Evolutionary conservation across 139 green algal species (phyloP), one percentile per base, ranked within the genome.

Genomic region (Micromonas pusilla): DNA sequence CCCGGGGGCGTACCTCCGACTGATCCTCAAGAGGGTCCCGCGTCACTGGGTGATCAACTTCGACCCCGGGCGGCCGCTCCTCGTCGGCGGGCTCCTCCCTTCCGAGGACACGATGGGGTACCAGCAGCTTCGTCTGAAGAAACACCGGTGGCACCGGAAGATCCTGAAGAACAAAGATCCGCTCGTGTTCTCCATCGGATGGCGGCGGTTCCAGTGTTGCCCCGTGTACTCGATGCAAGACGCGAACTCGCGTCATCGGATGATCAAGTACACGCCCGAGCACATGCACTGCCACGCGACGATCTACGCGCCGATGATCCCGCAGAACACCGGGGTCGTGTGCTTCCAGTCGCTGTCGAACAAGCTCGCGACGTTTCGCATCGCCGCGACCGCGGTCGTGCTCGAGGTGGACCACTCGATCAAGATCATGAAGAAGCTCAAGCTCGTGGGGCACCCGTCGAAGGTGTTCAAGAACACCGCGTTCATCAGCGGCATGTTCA

Each of bases 261-360:
- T 94, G 85, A 86, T 97, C 64, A 98, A 98, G 88, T 99, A 99
- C 89, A 96, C 91, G 0, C 95, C 95, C 0, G 92, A 99, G 87
- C 95, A 98, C 86, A 94, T 95, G 91, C 95, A 98, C 85, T 99
- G 95, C 85, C 52, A 93, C 21, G 93, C 93, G 6, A 82, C 80
- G 0, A 84, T 94, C 63, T 96, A 84, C 34, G 85, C 91, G 5
- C 91, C 93, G 0, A 75, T 97, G 70, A 90, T 87, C 34, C 93
- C 95, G 2, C 90, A 91, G 30, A 93, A 92, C 82, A 97, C 92
- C 0, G 92, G 90, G 52, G 67, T 92, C 21, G 33, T 92, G 25
- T 82, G 73, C 1, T 83, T 92, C 63, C 86, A 91, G 79, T 83
- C 6, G 19, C 65, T 85, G 13, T 23, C 53, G 20, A 39, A 53